A percentile compares a stretch with the other conserved stretches of the same genome.
These are phyloP conservation scores for Luvunga scandens DNA, from an alignment of 345 rosid genomes.

Conservation along the genomic window DNA sequence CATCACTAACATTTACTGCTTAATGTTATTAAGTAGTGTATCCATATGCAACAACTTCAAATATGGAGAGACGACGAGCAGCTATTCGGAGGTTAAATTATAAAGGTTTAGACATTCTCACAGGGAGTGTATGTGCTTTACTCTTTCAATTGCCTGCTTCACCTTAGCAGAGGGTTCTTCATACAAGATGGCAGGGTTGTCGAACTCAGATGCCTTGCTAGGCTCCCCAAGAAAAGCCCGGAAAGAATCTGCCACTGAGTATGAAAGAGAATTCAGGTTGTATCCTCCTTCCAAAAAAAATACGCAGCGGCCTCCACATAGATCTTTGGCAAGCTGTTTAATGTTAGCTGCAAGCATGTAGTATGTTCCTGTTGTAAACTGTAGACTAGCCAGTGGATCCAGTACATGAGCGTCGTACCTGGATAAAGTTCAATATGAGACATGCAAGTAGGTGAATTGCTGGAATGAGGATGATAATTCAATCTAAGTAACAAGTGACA, in stretches of 20 bases:
- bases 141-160: conserved; percentile 64
- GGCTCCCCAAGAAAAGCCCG: conserved; percentile 80
- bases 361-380: conserved; percentile 83
- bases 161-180: conserved; percentile 79
- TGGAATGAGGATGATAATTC: neutral
- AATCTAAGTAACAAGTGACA: neutral
- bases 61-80: too few relatives aligned
- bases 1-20: too few relatives aligned
- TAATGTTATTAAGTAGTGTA: too few relatives aligned
- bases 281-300: conserved; percentile 96
- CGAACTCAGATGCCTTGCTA: conserved; percentile 74
- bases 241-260: conserved; percentile 83
- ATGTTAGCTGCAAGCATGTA: conserved; percentile 69
- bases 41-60: too few relatives aligned
- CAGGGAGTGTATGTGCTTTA: conserved; percentile 70
- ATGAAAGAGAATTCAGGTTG: conserved; percentile 82
- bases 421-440: conserved; percentile 11
- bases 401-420: conserved; percentile 90
- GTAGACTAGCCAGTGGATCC: conserved; percentile 85
- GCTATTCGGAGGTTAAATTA: neutral
- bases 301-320: conserved; percentile 82
- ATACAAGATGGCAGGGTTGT: conserved; percentile 71
- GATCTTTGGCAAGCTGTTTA: conserved; percentile 74
- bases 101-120: conserved; percentile 17
- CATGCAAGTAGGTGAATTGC: neutral